Base-by-base conservation (phyloP, 495 filamentous ascomycete species). In the Tuber umbilicatum region DNA sequence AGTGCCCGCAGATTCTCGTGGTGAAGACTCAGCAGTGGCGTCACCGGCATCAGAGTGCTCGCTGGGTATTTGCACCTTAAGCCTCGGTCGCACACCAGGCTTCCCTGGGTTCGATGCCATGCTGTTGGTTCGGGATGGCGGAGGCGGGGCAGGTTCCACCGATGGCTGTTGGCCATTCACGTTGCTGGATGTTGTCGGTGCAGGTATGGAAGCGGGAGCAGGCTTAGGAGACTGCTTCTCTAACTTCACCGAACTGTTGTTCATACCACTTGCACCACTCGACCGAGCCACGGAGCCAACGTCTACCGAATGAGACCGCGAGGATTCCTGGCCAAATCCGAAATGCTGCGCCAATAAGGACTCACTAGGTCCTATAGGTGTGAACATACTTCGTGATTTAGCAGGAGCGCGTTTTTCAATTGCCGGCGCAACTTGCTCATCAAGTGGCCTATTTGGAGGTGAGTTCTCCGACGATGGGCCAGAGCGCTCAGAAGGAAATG, bases 31-130 rank as follows among this genome's bases (percentile, higher is more conserved):
- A 39, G 89, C 92, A 2, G 90, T 94, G 42, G 89, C 91, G 79
- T 90, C 93, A 70, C 90, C 94, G n/a, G 86, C 87, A 77, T 96
- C 94, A 2, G 92, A 94, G 72, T 90, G 88, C 80, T 97, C 95
- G 78, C 92, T 93, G 2, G 95, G 95, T 81, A 99, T 99, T 78
- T 97, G 93, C 3, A 99, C 93, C 82, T 91, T 96, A 42, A 99
- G 87, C 69, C 92, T 87, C 9, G 95, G 95, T 72, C 94, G 88
- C 79, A 91, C 90, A 5, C 87, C 87, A 69, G 88, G 87, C 69
- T 80, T 82, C 1, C 40, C 86, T 84, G 23, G 88, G 80, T 73
- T 87, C 84, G 74, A 89, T 80, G 68, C 83, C 84, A 81, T 81
- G 74, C 91, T 94, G 80, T 92, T 93, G 2, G 89, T 91, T 60